Evolutionary conservation across 495 filamentous ascomycete genomes (phyloP).

Genomic region (Beverwykella pulmonaria): DNA sequence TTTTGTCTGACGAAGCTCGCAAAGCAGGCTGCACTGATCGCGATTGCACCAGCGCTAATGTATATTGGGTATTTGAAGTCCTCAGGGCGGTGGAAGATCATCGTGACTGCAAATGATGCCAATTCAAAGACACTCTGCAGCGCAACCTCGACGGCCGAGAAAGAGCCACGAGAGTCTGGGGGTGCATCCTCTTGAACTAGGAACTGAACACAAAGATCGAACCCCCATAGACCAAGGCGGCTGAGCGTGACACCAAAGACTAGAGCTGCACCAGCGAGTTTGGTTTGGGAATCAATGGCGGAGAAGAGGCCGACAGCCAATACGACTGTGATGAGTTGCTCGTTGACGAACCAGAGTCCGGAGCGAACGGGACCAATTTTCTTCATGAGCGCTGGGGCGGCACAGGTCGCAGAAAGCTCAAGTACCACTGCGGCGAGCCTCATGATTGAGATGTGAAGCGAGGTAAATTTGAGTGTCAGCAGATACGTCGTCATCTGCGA

Average conservation of each 20-base stretch:
- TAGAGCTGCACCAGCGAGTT: constrained; percentile 46
- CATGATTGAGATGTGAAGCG: constrained; percentile 47
- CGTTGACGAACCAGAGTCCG: constrained; percentile 66
- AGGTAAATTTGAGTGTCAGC: constrained; percentile 44
- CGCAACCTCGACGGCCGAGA: constrained; percentile 64
- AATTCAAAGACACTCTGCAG: constrained; percentile 70
- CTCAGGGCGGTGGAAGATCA: constrained; percentile 58
- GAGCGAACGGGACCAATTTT: constrained; percentile 60
- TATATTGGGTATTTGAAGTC: constrained; percentile 65
- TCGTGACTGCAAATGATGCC: constrained; percentile 61
- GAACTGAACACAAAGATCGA: constrained; percentile 66
- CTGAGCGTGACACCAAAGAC: constrained; percentile 59
- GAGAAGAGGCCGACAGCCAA: constrained; percentile 51
- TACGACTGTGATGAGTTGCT: constrained; percentile 60
- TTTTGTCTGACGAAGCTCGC: constrained; percentile 58
- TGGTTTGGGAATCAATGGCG: constrained; percentile 23
- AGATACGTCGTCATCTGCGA: constrained; percentile 53
- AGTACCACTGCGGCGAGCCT: constrained; percentile 47
- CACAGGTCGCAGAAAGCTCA: constrained; percentile 57
- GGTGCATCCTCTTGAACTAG: constrained; percentile 63
- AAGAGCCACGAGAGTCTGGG: constrained; percentile 54
- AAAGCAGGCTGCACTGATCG: constrained; percentile 55
- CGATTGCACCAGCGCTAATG: constrained; percentile 58
- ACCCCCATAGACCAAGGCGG: constrained; percentile 68
- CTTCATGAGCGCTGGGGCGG: constrained; percentile 55